Evolutionary conservation across 305 asterid genomes (phyloP).

Genomic region (Fraxinus greggii): DNA sequence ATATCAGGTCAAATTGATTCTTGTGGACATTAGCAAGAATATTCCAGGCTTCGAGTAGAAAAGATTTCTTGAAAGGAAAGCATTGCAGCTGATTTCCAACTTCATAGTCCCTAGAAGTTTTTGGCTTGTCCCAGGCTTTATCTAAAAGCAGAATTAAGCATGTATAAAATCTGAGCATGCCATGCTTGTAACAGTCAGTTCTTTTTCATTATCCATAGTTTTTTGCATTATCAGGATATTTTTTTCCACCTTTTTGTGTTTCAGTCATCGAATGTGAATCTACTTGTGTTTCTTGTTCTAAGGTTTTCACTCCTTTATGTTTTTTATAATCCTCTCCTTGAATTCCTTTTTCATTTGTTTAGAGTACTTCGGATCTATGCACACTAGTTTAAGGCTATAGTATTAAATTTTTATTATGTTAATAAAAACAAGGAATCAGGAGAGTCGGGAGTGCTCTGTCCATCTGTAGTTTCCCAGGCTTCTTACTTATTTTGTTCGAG

Average conservation of each 20-base stretch:
- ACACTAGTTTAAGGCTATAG: neutral
- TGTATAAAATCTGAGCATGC: neutral
- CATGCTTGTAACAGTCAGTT: neutral
- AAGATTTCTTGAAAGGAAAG: neutral
- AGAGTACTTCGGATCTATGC: neutral
- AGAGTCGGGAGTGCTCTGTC: neutral
- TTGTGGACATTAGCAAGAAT: neutral
- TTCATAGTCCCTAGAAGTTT: neutral
- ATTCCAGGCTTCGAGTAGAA: neutral
- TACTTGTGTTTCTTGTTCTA: neutral
- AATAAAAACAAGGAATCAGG: constrained; percentile 11
- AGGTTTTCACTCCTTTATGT: neutral
- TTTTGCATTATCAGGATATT: neutral
- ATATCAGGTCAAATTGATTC: neutral
- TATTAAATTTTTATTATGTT: neutral
- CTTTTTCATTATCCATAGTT: neutral
- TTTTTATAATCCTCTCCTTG: neutral
- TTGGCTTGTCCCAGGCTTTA: neutral
- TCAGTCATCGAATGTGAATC: neutral
- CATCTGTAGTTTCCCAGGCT: constrained; percentile 7
- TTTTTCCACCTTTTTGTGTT: neutral
- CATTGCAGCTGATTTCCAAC: neutral
- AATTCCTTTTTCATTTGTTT: constrained; percentile 5
- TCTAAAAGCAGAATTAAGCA: neutral
- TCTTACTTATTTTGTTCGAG: constrained; percentile 20